Evolutionary conservation across 768 basidiomycete genomes (phyloP).

Genomic region (Strobilomyces confusus): DNA sequence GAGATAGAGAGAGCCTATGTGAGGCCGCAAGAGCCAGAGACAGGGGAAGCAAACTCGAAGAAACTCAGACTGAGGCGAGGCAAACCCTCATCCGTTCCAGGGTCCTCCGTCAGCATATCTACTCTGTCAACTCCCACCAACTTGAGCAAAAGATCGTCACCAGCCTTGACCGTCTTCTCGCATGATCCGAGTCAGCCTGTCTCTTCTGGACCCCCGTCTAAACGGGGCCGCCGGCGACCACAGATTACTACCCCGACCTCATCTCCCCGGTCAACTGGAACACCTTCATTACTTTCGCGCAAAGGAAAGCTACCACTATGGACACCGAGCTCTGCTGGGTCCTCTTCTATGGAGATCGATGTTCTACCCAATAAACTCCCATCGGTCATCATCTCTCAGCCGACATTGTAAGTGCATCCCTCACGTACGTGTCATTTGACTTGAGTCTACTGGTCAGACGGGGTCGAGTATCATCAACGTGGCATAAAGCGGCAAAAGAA

Average conservation of each 20-base stretch:
- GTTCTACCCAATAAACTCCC: constrained; percentile 5
- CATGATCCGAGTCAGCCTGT: constrained; percentile 15
- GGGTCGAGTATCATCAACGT: constrained; percentile 24
- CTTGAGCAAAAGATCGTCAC: constrained; percentile 11
- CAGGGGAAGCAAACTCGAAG: constrained; percentile 16
- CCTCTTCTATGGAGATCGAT: constrained; percentile 10
- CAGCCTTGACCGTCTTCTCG: constrained; percentile 5
- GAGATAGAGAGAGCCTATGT: constrained; percentile 21
- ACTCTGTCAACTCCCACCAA: constrained; percentile 3
- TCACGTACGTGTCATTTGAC: neutral
- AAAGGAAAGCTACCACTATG: neutral
- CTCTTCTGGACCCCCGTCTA: constrained; percentile 9
- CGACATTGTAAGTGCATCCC: constrained; percentile 18
- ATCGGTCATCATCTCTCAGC: constrained; percentile 17
- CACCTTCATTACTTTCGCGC: constrained; percentile 3
- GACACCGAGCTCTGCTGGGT: constrained; percentile 13
- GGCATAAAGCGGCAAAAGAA: constrained; percentile 27
- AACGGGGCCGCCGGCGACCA: constrained; percentile 5
- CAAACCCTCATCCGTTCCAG: constrained; percentile 5
- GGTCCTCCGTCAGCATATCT: constrained; percentile 5
- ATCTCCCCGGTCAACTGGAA: constrained; percentile 4
- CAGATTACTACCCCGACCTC: constrained; percentile 7
- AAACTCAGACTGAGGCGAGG: constrained; percentile 22
- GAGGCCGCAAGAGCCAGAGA: constrained; percentile 25
- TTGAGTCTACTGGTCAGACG: constrained; percentile 18